These are phyloP conservation scores for Pyrenula massariospora DNA, from an alignment of 495 filamentous ascomycete species.

Conservation along the genomic window DNA sequence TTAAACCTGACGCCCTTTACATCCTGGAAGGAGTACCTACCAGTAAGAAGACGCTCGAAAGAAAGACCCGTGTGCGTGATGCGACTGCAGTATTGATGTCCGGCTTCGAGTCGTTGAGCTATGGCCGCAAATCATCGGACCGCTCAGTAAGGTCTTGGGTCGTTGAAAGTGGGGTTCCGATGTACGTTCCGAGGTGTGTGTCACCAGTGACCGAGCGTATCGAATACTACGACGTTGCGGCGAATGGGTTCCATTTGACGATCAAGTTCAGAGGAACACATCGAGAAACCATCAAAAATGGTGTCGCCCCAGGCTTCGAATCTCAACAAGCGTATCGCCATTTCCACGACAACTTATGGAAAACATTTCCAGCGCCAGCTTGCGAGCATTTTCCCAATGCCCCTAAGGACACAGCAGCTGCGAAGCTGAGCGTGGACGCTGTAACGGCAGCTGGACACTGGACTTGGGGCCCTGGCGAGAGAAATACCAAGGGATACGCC, in stretches of 20 bases:
- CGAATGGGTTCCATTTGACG: neutral
- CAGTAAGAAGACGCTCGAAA: neutral
- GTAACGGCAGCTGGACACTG: neutral
- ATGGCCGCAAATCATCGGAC: neutral
- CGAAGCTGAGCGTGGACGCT: neutral
- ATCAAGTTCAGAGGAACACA: neutral
- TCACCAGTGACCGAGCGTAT: neutral
- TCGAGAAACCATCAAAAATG: neutral
- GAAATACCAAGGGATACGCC: neutral
- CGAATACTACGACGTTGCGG: neutral
- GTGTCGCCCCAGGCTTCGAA: neutral
- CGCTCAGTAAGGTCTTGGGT: no score
- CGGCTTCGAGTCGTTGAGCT: neutral
- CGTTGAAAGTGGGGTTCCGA: neutral
- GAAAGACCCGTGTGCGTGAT: neutral
- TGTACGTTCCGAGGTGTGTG: neutral
- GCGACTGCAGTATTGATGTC: neutral
- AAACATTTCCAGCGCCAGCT: neutral
- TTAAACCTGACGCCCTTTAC: neutral
- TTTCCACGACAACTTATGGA: neutral
- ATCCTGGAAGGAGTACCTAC: neutral
- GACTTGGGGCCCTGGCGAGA: neutral
- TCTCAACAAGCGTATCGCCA: neutral
- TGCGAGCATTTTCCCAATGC: neutral
- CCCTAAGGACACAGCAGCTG: neutral